Conservation (phyloP, 2,329 filamentous ascomycete species). For the Alternaria viburni region DNA sequence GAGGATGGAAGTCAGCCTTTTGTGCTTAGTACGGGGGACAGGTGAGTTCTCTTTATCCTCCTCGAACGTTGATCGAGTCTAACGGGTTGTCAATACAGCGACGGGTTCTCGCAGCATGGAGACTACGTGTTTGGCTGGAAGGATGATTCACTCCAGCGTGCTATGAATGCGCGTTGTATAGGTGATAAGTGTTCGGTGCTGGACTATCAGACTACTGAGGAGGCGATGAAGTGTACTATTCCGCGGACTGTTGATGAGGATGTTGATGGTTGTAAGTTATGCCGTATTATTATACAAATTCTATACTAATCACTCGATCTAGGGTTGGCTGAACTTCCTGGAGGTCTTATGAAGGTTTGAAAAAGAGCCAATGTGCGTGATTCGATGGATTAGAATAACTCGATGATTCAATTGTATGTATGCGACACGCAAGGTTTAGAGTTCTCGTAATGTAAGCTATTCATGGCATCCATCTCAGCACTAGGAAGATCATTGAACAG, state of each 20-base stretch:
- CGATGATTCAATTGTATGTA: background rate
- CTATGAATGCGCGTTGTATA: slow-evolving; percentile 34
- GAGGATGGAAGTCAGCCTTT: slow-evolving; percentile 32
- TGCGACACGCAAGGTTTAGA: background rate
- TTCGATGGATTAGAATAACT: background rate
- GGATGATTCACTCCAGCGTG: slow-evolving; percentile 37
- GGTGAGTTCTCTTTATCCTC: slow-evolving; percentile 18
- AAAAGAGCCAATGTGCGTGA: background rate
- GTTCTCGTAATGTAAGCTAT: background rate
- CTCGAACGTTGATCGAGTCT: background rate
- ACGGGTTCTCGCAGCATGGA: slow-evolving; percentile 35
- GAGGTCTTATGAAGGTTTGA: background rate
- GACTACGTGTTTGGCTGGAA: slow-evolving; percentile 44
- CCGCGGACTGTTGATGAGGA: slow-evolving; percentile 27
- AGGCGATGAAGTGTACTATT: slow-evolving; percentile 35
- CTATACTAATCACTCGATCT: background rate
- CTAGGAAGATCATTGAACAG: background rate
- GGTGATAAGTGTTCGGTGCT: slow-evolving; percentile 29
- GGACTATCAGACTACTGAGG: slow-evolving; percentile 27
- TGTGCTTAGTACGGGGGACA: slow-evolving; percentile 36
- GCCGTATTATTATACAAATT: background rate
- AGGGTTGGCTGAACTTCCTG: background rate
- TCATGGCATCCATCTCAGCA: background rate
- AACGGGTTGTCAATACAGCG: slow-evolving; percentile 7
- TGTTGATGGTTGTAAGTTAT: slow-evolving; percentile 35